phyloP scores from a whole-genome alignment of 2,329 filamentous ascomycete genomes.

The Stagonosporopsis rhizophila region DNA sequence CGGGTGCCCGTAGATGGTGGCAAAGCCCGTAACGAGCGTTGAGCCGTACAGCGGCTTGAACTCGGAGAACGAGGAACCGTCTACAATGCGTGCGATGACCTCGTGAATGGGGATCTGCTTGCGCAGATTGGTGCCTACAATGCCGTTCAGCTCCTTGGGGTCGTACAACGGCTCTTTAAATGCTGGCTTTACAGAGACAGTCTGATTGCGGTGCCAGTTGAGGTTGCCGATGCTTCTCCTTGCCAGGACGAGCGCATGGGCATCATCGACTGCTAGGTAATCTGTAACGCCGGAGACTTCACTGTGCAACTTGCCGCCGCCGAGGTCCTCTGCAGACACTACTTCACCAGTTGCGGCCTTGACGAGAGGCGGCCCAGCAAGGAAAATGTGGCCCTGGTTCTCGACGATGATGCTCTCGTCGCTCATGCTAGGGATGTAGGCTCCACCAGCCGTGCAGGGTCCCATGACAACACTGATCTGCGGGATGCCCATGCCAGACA shows the following conservation, averaged over 20 bases:
- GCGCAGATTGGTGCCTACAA: constrained; percentile 88
- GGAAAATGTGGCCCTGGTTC: constrained; percentile 95
- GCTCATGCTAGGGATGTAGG: constrained; percentile 96
- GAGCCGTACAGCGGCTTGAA: constrained; percentile 93
- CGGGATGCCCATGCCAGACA: constrained; percentile 87
- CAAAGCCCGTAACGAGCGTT: constrained; percentile 89
- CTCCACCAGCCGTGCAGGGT: constrained; percentile 92
- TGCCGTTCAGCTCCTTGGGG: constrained; percentile 80
- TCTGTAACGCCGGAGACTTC: constrained; percentile 93
- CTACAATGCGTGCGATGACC: constrained; percentile 90
- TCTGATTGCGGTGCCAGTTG: constrained; percentile 74
- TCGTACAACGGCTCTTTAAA: constrained; percentile 82
- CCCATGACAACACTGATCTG: constrained; percentile 98
- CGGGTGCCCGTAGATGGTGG: constrained; percentile 84
- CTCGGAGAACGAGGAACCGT: constrained; percentile 87
- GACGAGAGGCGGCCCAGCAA: constrained; percentile 91
- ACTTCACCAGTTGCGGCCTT: constrained; percentile 95
- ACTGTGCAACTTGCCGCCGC: constrained; percentile 87
- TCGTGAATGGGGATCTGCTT: constrained; percentile 86
- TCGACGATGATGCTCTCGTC: constrained; percentile 97
- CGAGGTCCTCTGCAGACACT: constrained; percentile 88
- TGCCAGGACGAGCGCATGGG: constrained; percentile 86
- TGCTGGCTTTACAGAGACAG: constrained; percentile 41
- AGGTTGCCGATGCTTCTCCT: constrained; percentile 85
- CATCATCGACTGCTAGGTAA: constrained; percentile 92